A percentile compares a stretch with the other conserved stretches of the same genome.
phyloP scores from a whole-genome alignment of 2,329 filamentous ascomycete genomes.

The Aspergillus transmontanensis region DNA sequence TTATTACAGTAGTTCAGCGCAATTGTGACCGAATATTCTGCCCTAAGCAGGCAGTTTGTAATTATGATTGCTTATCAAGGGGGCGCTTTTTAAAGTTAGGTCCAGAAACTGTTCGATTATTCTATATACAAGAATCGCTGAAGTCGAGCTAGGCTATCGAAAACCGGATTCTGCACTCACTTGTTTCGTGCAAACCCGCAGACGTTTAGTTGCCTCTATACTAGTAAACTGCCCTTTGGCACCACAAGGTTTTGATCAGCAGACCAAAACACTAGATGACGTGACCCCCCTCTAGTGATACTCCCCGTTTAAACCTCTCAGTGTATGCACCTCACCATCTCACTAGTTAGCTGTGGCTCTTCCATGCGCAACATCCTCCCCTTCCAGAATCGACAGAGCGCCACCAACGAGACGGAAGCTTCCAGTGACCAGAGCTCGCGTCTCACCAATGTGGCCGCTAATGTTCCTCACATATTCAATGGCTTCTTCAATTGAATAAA shows the following conservation, averaged over 20 bases:
- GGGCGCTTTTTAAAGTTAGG: background rate
- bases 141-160: too few species aligned
- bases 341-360: background rate
- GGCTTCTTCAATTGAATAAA: constrained; percentile 34
- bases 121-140: too few species aligned
- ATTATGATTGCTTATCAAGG: background rate
- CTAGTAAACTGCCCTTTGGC: too few species aligned
- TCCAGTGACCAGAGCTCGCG: constrained; percentile 29
- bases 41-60: background rate
- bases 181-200: too few species aligned
- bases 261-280: background rate
- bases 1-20: background rate
- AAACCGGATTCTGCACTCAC: too few species aligned
- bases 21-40: background rate
- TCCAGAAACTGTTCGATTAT: too few species aligned
- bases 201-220: too few species aligned
- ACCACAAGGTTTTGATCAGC: background rate
- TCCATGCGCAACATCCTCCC: background rate
- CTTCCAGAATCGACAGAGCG: constrained; percentile 23
- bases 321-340: background rate
- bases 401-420: constrained; percentile 30
- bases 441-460: constrained; percentile 16
- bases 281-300: background rate
- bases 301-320: background rate
- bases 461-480: constrained; percentile 25